A percentile compares a stretch with the other conserved stretches of the same genome.
Conservation (phyloP, 345 rosid genomes). For the Populus alba region DNA sequence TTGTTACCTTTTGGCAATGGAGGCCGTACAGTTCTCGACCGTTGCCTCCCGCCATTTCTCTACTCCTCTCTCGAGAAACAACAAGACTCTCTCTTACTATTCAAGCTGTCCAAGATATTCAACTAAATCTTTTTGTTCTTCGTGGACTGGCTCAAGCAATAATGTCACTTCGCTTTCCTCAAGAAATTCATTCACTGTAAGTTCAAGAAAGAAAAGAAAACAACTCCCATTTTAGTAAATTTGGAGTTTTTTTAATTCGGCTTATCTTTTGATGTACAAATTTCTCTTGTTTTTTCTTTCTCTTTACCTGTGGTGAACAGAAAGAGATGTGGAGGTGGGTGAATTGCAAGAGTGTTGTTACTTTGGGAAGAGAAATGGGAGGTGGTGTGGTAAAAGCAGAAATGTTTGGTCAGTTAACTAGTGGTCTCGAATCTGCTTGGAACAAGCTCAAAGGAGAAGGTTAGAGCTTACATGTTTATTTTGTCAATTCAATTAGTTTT, state of each 20-base stretch:
- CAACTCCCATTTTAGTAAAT: neutral
- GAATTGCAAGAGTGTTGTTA: conserved; percentile 41
- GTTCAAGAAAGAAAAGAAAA: conserved; percentile 6
- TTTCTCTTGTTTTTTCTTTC: neutral
- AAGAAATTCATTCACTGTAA: conserved; percentile 54
- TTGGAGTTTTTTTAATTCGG: neutral
- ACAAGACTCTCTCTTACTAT: conserved; percentile 5
- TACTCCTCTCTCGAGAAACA: conserved; percentile 21
- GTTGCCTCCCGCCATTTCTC: conserved; percentile 50
- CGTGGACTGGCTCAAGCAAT: conserved; percentile 41
- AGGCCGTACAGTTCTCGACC: conserved; percentile 44
- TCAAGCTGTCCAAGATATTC: conserved; percentile 27
- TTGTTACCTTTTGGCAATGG: conserved; percentile 29
- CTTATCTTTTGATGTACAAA: neutral
- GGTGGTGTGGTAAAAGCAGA: conserved; percentile 59
- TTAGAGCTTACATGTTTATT: conserved; percentile 16
- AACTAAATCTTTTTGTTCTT: conserved; percentile 31
- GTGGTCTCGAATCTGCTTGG: conserved; percentile 98
- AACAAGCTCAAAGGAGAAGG: conserved; percentile 97
- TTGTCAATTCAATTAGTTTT: neutral
- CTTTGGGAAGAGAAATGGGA: conserved; percentile 37
- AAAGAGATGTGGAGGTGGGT: conserved; percentile 67
- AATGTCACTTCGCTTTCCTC: conserved; percentile 48
- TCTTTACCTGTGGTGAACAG: conserved; percentile 30
- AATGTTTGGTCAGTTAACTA: conserved; percentile 90